Percentiles rank a stretch among this genome's conserved stretches.
Conservation (phyloP, 2,329 filamentous ascomycete species). For the Trichoderma cornu-damae region DNA sequence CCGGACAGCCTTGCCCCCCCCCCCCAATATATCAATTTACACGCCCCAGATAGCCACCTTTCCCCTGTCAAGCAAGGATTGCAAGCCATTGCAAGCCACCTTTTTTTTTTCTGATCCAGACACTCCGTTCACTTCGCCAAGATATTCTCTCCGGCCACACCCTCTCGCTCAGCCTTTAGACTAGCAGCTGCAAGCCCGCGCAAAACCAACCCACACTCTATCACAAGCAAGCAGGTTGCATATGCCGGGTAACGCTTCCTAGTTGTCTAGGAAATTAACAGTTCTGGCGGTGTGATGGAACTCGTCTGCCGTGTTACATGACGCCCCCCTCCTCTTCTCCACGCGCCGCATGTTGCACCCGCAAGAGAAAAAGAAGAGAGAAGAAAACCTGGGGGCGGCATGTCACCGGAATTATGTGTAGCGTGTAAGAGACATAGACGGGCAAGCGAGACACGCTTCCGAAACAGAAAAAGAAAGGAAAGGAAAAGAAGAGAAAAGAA, state of each 20-base stretch:
- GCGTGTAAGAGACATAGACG: not conserved
- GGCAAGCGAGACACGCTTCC: not conserved
- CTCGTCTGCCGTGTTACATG: not conserved
- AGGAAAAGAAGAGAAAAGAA: too few relatives aligned
- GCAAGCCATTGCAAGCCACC: too few relatives aligned
- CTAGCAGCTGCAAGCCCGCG: not conserved
- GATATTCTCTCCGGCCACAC: not conserved
- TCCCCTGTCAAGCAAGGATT: conserved; percentile 4
- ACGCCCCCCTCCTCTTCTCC: too few relatives aligned
- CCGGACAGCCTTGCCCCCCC: not conserved
- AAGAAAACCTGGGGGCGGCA: not conserved
- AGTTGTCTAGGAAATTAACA: not conserved
- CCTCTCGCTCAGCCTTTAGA: not conserved
- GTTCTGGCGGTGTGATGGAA: not conserved
- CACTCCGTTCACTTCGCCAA: not conserved
- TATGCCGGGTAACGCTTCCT: not conserved
- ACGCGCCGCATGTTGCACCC: not conserved
- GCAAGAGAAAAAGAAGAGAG: not conserved
- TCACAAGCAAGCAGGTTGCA: not conserved
- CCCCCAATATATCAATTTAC: too few relatives aligned
- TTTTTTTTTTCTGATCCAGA: not conserved
- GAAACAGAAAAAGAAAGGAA: too few relatives aligned
- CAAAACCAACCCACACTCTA: not conserved
- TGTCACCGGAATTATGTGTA: not conserved
- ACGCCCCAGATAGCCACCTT: not conserved